Evolutionary conservation across 2,329 filamentous ascomycete species (phyloP).

Genomic region (Tetracladium maxilliforme): DNA sequence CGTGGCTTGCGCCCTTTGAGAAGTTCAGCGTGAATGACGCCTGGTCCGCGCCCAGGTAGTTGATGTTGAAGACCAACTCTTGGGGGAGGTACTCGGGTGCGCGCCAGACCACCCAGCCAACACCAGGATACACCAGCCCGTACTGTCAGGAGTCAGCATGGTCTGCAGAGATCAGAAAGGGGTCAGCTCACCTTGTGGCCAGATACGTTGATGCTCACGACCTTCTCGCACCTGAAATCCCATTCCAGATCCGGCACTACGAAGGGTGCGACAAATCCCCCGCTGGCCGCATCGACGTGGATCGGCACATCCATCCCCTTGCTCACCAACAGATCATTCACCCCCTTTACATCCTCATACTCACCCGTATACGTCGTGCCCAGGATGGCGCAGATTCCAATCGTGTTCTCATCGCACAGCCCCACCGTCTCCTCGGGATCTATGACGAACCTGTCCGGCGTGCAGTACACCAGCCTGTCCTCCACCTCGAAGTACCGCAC

Average conservation of each 20-base stretch:
- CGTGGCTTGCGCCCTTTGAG: slow-evolving; percentile 85
- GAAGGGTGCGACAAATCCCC: slow-evolving; percentile 88
- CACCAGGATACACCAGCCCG: slow-evolving; percentile 67
- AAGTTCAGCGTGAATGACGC: slow-evolving; percentile 96
- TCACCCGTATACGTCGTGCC: slow-evolving; percentile 93
- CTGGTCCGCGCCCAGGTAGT: slow-evolving; percentile 92
- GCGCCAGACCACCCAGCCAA: slow-evolving; percentile 90
- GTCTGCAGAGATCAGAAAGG: neutral
- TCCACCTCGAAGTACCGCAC: slow-evolving; percentile 85
- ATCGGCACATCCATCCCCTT: slow-evolving; percentile 68
- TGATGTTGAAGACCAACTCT: slow-evolving; percentile 99
- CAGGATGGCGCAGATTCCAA: slow-evolving; percentile 83
- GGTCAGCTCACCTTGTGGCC: slow-evolving; percentile 69
- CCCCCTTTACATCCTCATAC: slow-evolving; percentile 84
- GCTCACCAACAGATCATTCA: slow-evolving; percentile 76
- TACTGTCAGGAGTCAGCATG: slow-evolving; percentile 20
- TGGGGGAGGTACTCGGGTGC: slow-evolving; percentile 65
- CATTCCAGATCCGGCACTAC: slow-evolving; percentile 71
- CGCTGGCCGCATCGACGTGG: slow-evolving; percentile 84
- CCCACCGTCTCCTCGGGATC: slow-evolving; percentile 46
- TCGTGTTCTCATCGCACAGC: slow-evolving; percentile 55
- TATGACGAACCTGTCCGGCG: slow-evolving; percentile 44
- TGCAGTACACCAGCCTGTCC: slow-evolving; percentile 63
- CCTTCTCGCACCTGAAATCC: slow-evolving; percentile 83
- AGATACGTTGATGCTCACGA: slow-evolving; percentile 87